Conservation (phyloP, 306 rosid genomes). For the Cicer cuneatum region DNA sequence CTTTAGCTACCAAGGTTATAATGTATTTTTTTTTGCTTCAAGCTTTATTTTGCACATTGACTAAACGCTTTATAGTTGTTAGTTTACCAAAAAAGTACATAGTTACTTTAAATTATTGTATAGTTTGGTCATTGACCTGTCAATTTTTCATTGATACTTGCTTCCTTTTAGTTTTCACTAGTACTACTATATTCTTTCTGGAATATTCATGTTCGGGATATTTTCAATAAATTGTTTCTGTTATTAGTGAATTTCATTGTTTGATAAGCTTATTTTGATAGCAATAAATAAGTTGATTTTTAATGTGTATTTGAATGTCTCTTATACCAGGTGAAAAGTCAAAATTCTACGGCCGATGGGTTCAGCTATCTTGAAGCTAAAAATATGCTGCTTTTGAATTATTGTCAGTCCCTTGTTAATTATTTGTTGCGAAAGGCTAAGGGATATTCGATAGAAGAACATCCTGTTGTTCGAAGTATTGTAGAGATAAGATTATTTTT, state of each 20-base stretch:
- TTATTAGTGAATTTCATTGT: background rate
- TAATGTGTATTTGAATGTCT: constrained; percentile 18
- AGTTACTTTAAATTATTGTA: background rate
- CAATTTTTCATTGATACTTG: background rate
- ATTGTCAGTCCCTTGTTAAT: constrained; percentile 87
- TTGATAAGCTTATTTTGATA: constrained; percentile 5
- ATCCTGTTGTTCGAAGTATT: constrained; percentile 72
- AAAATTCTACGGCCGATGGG: constrained; percentile 74
- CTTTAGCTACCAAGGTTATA: constrained; percentile 70
- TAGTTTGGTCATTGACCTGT: background rate
- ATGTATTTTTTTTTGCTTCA: constrained; percentile 7
- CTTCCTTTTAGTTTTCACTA: background rate
- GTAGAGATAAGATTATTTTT: constrained; percentile 82
- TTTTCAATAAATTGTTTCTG: background rate
- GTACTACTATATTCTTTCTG: background rate
- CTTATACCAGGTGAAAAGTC: constrained; percentile 63
- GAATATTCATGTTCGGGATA: background rate
- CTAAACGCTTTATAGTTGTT: background rate
- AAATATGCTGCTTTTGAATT: constrained; percentile 73
- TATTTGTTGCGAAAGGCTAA: constrained; percentile 79
- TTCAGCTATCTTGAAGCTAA: constrained; percentile 91
- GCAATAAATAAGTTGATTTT: constrained; percentile 15
- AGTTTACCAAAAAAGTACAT: background rate
- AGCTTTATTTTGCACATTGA: background rate
- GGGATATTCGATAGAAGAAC: constrained; percentile 78